Evolutionary conservation across 352 stramenopile species (phyloP), one percentile per base, ranked within the genome.

Genomic region (Globisporangium sylvaticum): DNA sequence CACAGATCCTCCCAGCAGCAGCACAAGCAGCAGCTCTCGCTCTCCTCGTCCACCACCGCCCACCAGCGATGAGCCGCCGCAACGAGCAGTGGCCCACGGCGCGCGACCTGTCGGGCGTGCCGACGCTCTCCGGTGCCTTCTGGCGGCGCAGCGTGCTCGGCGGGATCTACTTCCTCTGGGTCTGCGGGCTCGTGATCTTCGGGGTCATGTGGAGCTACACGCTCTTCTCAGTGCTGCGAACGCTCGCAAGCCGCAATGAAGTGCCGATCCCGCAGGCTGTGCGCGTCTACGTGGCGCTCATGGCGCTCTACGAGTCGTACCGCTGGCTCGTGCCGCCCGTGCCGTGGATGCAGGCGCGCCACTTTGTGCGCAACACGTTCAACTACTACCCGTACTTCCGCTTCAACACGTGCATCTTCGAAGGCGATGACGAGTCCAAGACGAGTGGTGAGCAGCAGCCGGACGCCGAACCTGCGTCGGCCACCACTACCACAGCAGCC

Each of bases 241-340:
- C 74, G 61, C n/a, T 73, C 31, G 6, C 73, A 9, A 60, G 24
- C 37, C 39, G 53, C 29, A 29, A 71, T 50, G 42, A 58, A 29
- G 32, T 58, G 74, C 25, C 77, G 62, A n/a, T 55, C 58, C 31
- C 22, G 4, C 12, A 6, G 8, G 52, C 18, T 1, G 72, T 80
- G 10, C 46, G 72, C 8, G 15, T 75, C 1, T 88, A 78, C 64
- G 18, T 87, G 14, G 20, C 59, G 39, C 58, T 48, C n/a, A 79
- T 79, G 22, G 57, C 44, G 14, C 29, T 82, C 14, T 92, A 89
- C 57, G 77, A 82, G 59, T 72, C 77, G 18, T 87, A 84, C 50
- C 75, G 83, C 39, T 68, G 58, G 6, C 31, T 81, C 2, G 75
- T 54, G 5, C 70, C 70, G 4, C 53, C 53, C 7, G 72, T 46